phyloP scores from a whole-genome alignment of 2,329 filamentous ascomycete species.

The Alternaria arbusti region DNA sequence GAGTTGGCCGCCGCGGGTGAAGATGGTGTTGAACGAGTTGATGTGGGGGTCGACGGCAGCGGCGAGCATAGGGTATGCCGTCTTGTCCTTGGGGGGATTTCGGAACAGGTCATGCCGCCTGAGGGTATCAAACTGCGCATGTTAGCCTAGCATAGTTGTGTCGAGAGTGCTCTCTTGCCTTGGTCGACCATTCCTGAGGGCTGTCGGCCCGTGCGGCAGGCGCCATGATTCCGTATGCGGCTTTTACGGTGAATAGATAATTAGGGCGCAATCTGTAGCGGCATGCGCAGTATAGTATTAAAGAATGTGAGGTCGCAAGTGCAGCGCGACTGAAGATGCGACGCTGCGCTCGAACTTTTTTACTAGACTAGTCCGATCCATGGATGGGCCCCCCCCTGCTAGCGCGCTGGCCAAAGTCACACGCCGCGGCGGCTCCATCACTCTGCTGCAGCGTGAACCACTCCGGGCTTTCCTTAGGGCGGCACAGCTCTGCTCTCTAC shows the following conservation, averaged over 20 bases:
- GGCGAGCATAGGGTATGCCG: constrained; percentile 86
- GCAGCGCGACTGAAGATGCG: constrained; percentile 8
- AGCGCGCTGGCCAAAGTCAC: constrained; percentile 21
- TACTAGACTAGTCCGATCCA: constrained; percentile 14
- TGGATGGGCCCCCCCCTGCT: constrained; percentile 17
- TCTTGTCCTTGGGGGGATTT: constrained; percentile 84
- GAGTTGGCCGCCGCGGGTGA: constrained; percentile 74
- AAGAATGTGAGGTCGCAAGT: background rate
- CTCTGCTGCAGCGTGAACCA: constrained; percentile 24
- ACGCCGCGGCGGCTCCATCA: constrained; percentile 28
- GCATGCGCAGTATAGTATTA: background rate
- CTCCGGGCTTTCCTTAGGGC: constrained; percentile 34
- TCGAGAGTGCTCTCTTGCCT: constrained; percentile 42
- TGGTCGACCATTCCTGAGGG: constrained; percentile 72
- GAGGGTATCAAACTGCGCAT: constrained; percentile 71
- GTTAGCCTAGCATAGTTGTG: background rate
- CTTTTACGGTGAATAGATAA: background rate
- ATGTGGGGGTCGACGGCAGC: constrained; percentile 90
- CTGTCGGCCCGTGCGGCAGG: constrained; percentile 52
- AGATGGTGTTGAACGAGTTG: constrained; percentile 92
- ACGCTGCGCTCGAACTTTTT: constrained; percentile 17
- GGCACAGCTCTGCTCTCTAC: constrained; percentile 35
- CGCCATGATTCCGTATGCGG: constrained; percentile 30
- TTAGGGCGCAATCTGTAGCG: constrained; percentile 9
- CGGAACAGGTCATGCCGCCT: constrained; percentile 87